Evolutionary conservation across 257 asterid species (phyloP).

Genomic region (Petunia secreta): DNA sequence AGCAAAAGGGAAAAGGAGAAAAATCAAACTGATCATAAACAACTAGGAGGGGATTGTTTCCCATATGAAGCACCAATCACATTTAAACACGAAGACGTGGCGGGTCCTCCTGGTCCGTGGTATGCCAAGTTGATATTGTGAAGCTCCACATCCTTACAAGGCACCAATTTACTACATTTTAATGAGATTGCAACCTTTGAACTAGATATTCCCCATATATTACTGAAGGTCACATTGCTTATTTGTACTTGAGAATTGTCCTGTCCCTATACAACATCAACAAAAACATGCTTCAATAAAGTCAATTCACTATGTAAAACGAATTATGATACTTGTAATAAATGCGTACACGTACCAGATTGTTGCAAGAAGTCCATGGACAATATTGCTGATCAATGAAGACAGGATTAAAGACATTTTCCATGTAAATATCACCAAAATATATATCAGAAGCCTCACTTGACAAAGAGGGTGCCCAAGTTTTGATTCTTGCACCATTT

Average conservation of each 20-base stretch:
- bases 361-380: conserved; percentile 42
- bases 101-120: conserved; percentile 42
- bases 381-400: conserved; percentile 72
- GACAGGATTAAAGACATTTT: conserved; percentile 55
- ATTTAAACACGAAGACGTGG: conserved; percentile 48
- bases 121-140: conserved; percentile 51
- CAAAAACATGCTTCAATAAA: conserved; percentile 2
- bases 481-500: conserved; percentile 78
- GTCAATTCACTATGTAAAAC: neutral
- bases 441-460: conserved; percentile 46
- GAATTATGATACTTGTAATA: conserved; percentile 29
- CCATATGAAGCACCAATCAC: conserved; percentile 56
- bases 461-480: conserved; percentile 54
- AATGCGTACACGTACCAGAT: conserved; percentile 32
- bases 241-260: conserved; percentile 58
- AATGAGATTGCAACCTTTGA: conserved; percentile 53
- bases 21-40: conserved; percentile 34
- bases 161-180: conserved; percentile 53
- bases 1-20: neutral
- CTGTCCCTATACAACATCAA: conserved; percentile 39
- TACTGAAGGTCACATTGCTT: conserved; percentile 53
- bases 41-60: conserved; percentile 49
- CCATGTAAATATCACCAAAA: conserved; percentile 55
- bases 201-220: conserved; percentile 59
- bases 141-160: conserved; percentile 59